phyloP scores from a whole-genome alignment of 805 yeast genomes.

The Saccharomycopsis sp. region DNA sequence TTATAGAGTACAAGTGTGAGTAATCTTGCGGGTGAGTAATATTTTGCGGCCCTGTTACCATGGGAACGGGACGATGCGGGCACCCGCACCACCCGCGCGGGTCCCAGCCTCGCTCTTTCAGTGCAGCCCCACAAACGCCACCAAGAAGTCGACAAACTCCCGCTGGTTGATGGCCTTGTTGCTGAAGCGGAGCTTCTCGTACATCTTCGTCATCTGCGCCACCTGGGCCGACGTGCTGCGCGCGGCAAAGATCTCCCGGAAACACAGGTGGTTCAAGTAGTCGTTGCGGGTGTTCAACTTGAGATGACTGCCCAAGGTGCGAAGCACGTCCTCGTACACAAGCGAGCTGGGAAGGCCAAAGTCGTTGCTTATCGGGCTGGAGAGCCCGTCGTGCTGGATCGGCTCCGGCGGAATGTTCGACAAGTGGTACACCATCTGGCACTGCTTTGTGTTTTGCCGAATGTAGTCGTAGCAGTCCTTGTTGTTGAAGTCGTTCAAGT shows the following conservation, averaged over 20 bases:
- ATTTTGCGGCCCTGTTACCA: no score
- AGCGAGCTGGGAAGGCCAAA: slow-evolving; percentile 15
- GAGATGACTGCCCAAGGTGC: slow-evolving; percentile 18
- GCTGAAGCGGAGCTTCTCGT: slow-evolving; percentile 18
- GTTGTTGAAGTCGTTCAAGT: slow-evolving; percentile 12
- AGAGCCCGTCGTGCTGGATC: slow-evolving; percentile 18
- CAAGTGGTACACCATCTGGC: slow-evolving; percentile 17
- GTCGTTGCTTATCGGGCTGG: slow-evolving; percentile 16
- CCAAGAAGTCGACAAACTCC: slow-evolving; percentile 16
- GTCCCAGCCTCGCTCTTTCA: not conserved
- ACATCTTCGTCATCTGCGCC: slow-evolving; percentile 7
- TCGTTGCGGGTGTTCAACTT: no score
- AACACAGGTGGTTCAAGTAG: no score
- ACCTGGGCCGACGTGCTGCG: slow-evolving; percentile 6
- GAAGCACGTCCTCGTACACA: slow-evolving; percentile 19
- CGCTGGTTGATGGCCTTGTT: slow-evolving; percentile 15
- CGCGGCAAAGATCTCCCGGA: slow-evolving; percentile 14
- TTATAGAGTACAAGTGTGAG: no score
- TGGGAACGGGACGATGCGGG: no score
- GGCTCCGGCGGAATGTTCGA: slow-evolving; percentile 5
- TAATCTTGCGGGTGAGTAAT: no score
- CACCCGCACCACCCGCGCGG: no score
- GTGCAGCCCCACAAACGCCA: slow-evolving; percentile 15
- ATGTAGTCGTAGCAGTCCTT: slow-evolving; percentile 6
- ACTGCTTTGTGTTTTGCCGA: slow-evolving; percentile 10